A percentile compares a stretch with the other conserved stretches of the same genome.
phyloP scores from a whole-genome alignment of 331 rosid species.

The Rosa hybrid region DNA sequence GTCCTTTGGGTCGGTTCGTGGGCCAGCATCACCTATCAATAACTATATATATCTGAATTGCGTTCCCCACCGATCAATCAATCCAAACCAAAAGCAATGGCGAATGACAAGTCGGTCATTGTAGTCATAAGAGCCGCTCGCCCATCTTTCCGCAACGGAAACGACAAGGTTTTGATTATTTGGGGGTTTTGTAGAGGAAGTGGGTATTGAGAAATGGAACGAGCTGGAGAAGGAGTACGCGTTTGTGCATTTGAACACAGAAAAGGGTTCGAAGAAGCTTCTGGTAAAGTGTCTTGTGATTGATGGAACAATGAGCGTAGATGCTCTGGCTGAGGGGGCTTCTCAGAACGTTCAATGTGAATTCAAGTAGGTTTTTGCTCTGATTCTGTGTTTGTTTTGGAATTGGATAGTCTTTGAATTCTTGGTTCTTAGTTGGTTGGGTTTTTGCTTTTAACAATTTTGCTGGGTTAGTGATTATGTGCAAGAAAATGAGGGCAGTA shows the following conservation, averaged over 20 bases:
- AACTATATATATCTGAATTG: background rate
- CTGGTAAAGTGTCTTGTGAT: constrained; percentile 80
- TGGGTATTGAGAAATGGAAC: constrained; percentile 75
- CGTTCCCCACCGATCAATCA: background rate
- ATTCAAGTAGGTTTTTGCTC: constrained; percentile 45
- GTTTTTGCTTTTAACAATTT: no score
- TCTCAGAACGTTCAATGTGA: constrained; percentile 62
- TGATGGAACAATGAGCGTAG: constrained; percentile 59
- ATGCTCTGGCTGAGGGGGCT: constrained; percentile 56
- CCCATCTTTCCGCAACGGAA: constrained; percentile 62
- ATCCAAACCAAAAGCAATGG: constrained; percentile 29
- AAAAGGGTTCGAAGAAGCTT: constrained; percentile 60
- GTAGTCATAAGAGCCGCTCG: constrained; percentile 81
- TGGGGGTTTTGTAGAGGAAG: constrained; percentile 63
- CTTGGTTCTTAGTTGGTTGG: no score
- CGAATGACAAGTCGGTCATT: constrained; percentile 56
- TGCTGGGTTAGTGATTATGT: no score
- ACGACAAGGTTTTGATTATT: constrained; percentile 50
- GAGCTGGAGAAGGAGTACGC: constrained; percentile 80
- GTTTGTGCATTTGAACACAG: constrained; percentile 64
- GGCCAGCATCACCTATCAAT: background rate
- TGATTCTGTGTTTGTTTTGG: background rate
- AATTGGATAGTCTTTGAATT: no score
- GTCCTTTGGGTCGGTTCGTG: background rate
- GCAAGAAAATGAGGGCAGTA: constrained; percentile 39